These are phyloP conservation scores for Paracoccidioides brasiliensis DNA, from an alignment of 2,329 filamentous ascomycete genomes.

Conservation along the genomic window DNA sequence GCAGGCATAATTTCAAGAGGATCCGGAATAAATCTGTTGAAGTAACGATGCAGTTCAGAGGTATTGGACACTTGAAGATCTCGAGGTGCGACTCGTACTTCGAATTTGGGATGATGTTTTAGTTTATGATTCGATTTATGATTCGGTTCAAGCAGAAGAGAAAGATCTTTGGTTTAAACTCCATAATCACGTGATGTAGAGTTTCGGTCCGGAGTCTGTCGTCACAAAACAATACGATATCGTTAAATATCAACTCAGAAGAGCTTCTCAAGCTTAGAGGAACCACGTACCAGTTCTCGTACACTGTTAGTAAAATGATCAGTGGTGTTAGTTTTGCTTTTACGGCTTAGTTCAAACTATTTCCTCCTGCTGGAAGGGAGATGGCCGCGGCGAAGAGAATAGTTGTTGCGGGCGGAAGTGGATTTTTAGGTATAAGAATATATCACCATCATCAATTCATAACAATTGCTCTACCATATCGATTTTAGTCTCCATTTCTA, in stretches of 20 bases:
- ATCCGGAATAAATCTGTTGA: neutral
- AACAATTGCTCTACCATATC: neutral
- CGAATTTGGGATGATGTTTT: no score
- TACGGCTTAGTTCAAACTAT: neutral
- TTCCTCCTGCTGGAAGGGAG: neutral
- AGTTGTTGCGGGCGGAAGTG: slow-evolving; percentile 85
- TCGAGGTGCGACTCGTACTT: neutral
- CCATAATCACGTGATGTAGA: neutral
- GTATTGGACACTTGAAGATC: neutral
- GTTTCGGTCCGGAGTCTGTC: neutral
- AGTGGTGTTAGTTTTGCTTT: neutral
- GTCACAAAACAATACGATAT: neutral
- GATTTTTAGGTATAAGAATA: slow-evolving; percentile 59
- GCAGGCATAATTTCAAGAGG: slow-evolving; percentile 35
- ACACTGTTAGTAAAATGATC: neutral
- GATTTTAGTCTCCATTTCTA: neutral
- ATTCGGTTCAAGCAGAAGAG: no score
- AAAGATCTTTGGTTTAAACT: no score
- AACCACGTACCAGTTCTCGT: neutral
- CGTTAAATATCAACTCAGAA: no score
- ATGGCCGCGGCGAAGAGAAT: slow-evolving; percentile 56
- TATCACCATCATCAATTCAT: neutral
- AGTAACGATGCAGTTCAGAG: neutral
- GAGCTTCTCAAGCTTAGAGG: neutral
- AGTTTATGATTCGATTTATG: no score